These are phyloP conservation scores for Trichoderma aggressivum DNA, from an alignment of 2,329 filamentous ascomycete genomes.

Conservation along the genomic window DNA sequence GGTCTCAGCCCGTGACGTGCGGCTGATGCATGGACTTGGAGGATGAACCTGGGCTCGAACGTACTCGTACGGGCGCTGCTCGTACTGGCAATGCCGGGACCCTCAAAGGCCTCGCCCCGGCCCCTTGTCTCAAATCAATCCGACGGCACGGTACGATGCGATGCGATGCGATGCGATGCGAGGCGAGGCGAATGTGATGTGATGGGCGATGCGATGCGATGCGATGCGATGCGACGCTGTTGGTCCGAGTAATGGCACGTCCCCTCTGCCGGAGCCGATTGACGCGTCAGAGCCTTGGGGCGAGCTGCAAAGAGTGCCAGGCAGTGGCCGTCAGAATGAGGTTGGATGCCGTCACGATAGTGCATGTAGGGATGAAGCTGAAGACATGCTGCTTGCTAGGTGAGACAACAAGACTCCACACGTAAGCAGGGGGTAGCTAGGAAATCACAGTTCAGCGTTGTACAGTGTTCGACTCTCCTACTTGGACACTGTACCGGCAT, in stretches of 20 bases:
- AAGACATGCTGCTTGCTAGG: neutral
- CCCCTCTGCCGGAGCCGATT: neutral
- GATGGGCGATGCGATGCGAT: neutral
- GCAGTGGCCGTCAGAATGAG: neutral
- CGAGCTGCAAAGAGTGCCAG: neutral
- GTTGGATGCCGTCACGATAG: neutral
- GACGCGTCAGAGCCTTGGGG: neutral
- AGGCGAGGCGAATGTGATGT: neutral
- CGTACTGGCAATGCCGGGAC: neutral
- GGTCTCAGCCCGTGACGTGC: neutral
- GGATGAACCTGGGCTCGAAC: neutral
- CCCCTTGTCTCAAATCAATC: neutral
- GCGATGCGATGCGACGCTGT: neutral
- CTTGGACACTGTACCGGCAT: neutral
- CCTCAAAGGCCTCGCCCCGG: neutral
- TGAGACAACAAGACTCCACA: neutral
- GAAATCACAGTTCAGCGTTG: neutral
- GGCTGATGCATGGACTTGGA: neutral
- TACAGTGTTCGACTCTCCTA: neutral
- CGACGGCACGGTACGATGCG: slow-evolving; percentile 8
- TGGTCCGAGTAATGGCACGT: neutral
- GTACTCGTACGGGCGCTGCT: neutral
- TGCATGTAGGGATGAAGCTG: neutral
- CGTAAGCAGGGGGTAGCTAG: neutral
- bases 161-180: slow-evolving; percentile 1